Evolutionary conservation across 2,329 filamentous ascomycete species (phyloP), one percentile per base, ranked within the genome.

Genomic region (Drechslerella dactyloides): DNA sequence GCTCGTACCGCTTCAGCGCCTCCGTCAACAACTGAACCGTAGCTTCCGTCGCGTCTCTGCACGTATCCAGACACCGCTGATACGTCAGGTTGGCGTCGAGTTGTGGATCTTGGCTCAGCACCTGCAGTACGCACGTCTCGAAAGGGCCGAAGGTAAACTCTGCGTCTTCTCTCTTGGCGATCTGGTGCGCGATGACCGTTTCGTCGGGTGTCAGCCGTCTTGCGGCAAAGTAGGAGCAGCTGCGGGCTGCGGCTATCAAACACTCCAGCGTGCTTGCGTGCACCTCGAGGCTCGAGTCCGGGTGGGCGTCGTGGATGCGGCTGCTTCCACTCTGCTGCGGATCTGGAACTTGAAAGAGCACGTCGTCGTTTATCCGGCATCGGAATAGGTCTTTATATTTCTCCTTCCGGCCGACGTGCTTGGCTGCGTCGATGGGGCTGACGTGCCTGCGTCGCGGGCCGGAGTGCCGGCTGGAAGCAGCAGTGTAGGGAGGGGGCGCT

Each of bases 221-320:
- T 8, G 52, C 52, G 37, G 19, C 27, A 19, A 55, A 55, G 15
- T 37, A 15, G 10, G 52, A 2, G 27, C 10, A 19, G 30, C 52
- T 55, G 11, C 30, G 52, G 35, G 52, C 52, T 10, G 23, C 30
- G 8, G 52, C 35, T 55, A 55, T 55, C 35, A 55, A 27, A 19
- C 27, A 37, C 17, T 55, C 52, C n/a, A 40, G 17, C 17, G 27
- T 35, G 52, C 52, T 55, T 37, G 52, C 37, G n/a, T 37, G 21
- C 17, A 55, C 52, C 19, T 55, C 11, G 2, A 55, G 21, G 10
- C 8, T 42, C 15, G 48, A n/a, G n/a, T 23, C 23, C 23, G 17
- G n/a, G n/a, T n/a, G n/a, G n/a, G n/a, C n/a, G n/a, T n/a, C n/a
- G n/a, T n/a, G n/a, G n/a, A n/a, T n/a, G n/a, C 48, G 48, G 23